Conservation (phyloP, 306 rosid species). For the Medicago truncatula region MtrunA17r5.0-ANR NC_053048.1:1405001-1405500, state of each 20-base stretch:
- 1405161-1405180: conserved; percentile 10
- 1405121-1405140: conserved; percentile 49
- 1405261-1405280: not conserved
- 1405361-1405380: not conserved
- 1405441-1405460: not conserved
- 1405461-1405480: not conserved
- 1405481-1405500: not conserved
- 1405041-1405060: conserved; percentile 11
- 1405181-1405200: conserved; percentile 7
- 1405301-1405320: not conserved
- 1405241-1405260: not conserved
- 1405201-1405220: not conserved
- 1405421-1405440: not conserved
- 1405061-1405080: conserved; percentile 81
- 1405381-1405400: not conserved
- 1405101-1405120: conserved; percentile 56
- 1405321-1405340: not conserved
- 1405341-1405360: not conserved
- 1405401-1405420: not conserved
- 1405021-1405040: not conserved
- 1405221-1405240: not conserved
- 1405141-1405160: conserved; percentile 49
- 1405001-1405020: not conserved
- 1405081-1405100: conserved; percentile 52
- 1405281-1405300: not conserved